Evolutionary conservation across 106 monocot species (phyloP).

Genomic region (Dendrobium officinale): DNA sequence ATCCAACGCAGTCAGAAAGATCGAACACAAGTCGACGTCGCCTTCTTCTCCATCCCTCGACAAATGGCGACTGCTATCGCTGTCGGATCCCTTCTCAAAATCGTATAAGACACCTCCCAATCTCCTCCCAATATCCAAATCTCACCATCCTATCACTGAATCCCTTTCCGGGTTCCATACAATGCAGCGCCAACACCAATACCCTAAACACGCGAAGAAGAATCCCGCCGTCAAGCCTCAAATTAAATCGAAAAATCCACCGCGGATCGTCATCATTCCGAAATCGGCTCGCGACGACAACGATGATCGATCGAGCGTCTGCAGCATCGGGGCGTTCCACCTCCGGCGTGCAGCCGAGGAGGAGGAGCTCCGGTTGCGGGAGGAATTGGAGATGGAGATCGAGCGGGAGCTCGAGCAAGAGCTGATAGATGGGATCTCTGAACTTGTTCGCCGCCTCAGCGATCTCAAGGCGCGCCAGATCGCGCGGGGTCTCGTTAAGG

Average conservation of each 20-base stretch:
- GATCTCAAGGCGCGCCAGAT: slow-evolving; percentile 11
- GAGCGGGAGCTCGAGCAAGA: slow-evolving; percentile 14
- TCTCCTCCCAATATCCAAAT: background rate
- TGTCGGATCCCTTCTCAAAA: background rate
- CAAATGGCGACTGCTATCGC: background rate
- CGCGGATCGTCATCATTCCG: background rate
- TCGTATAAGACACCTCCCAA: background rate
- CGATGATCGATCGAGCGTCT: slow-evolving; percentile 6
- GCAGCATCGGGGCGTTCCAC: background rate
- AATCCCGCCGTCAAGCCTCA: background rate
- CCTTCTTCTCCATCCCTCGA: background rate
- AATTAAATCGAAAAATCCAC: background rate
- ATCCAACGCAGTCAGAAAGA: background rate
- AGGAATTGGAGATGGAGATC: slow-evolving; percentile 8
- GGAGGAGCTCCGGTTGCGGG: slow-evolving; percentile 5
- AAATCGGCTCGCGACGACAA: background rate
- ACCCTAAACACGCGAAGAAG: background rate
- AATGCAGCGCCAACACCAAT: background rate
- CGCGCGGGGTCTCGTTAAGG: background rate
- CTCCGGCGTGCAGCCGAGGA: background rate
- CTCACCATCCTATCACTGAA: background rate
- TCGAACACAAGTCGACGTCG: background rate
- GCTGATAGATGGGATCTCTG: slow-evolving; percentile 6
- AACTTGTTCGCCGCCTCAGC: slow-evolving; percentile 5
- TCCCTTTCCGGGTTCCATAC: background rate